Evolutionary conservation across 495 filamentous ascomycete genomes (phyloP).

Genomic region (Cercophora newfieldiana): DNA sequence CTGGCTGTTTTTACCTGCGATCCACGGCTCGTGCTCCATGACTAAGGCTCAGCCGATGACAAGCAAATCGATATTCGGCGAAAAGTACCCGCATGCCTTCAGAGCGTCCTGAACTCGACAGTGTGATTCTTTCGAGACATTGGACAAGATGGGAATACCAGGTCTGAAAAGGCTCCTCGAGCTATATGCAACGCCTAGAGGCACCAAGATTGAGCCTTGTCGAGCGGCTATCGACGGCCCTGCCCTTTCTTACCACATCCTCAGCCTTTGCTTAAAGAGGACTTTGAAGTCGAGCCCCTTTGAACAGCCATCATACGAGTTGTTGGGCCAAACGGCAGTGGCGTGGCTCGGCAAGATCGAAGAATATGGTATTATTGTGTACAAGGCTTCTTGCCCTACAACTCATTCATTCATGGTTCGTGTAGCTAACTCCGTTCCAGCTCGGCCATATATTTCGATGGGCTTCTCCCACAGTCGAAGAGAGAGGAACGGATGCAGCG

Average conservation of each 20-base stretch:
- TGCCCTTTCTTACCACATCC: slow-evolving; percentile 70
- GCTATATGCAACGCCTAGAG: slow-evolving; percentile 52
- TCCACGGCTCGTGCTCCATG: background rate
- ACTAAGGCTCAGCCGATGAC: background rate
- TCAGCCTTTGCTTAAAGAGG: slow-evolving; percentile 51
- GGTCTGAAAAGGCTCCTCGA: slow-evolving; percentile 58
- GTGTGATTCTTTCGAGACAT: too few relatives aligned
- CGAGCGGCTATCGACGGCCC: slow-evolving; percentile 73
- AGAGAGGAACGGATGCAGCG: slow-evolving; percentile 32
- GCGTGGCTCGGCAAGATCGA: slow-evolving; percentile 61
- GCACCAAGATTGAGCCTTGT: slow-evolving; percentile 43
- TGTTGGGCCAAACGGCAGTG: slow-evolving; percentile 58
- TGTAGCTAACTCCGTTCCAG: slow-evolving; percentile 29
- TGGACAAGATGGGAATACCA: slow-evolving; percentile 76
- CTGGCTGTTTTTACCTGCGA: background rate
- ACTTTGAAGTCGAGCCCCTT: slow-evolving; percentile 38
- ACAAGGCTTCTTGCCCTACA: slow-evolving; percentile 21
- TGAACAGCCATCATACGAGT: slow-evolving; percentile 61
- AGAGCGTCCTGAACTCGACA: too few relatives aligned
- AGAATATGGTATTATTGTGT: slow-evolving; percentile 58
- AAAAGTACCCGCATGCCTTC: too few relatives aligned
- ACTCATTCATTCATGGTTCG: background rate
- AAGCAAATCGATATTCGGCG: background rate
- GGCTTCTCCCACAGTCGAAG: slow-evolving; percentile 59
- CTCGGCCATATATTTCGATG: slow-evolving; percentile 73